Conservation (phyloP, 345 rosid species). For the Eucalyptus pauciflora region DNA sequence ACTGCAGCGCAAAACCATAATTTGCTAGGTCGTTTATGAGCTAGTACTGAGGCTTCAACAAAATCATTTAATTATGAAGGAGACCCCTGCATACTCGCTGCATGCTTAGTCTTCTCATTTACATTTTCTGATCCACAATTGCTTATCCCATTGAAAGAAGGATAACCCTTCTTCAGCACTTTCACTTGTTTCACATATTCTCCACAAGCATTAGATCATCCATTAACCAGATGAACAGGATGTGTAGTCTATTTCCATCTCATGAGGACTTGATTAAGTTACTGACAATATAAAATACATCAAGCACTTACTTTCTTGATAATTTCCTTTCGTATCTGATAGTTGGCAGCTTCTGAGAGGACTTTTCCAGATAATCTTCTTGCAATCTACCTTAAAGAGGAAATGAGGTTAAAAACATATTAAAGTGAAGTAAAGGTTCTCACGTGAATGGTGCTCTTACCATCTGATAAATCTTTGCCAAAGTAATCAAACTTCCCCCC, state of each 20-base stretch:
- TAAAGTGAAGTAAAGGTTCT: background rate
- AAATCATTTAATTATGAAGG: background rate
- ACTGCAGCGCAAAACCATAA: background rate
- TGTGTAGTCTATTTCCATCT: background rate
- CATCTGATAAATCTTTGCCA: slow-evolving; percentile 65
- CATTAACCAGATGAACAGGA: background rate
- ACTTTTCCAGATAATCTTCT: slow-evolving; percentile 60
- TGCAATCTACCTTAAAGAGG: slow-evolving; percentile 36
- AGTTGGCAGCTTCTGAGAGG: slow-evolving; percentile 72
- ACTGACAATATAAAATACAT: background rate
- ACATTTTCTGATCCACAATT: background rate
- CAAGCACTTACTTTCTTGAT: slow-evolving; percentile 46
- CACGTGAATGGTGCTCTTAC: slow-evolving; percentile 18
- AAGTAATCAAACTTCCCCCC: slow-evolving; percentile 74
- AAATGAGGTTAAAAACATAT: background rate
- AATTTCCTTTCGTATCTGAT: slow-evolving; percentile 68
- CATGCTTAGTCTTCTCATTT: background rate
- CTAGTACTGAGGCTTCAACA: background rate
- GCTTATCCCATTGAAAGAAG: background rate
- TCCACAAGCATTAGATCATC: background rate
- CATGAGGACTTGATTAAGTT: background rate
- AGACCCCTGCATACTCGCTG: background rate
- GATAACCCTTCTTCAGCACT: background rate
- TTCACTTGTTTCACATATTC: background rate
- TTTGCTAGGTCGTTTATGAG: background rate